Conservation (phyloP, 176 grass and related monocot genomes). For the Oryza punctata region DNA sequence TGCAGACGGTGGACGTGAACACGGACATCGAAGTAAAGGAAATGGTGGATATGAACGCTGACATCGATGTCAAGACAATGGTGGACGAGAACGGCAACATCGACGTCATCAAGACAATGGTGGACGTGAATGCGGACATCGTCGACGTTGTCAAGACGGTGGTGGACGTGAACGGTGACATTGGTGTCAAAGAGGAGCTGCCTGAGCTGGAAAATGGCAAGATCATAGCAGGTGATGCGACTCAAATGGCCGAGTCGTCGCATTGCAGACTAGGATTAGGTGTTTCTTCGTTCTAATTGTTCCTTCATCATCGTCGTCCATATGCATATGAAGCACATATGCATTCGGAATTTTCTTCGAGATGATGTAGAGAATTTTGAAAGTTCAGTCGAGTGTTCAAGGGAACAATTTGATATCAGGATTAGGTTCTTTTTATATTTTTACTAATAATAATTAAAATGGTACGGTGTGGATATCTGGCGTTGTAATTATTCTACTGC, state of each 20-base stretch:
- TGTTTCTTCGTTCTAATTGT: conserved; percentile 41
- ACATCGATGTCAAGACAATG: not conserved
- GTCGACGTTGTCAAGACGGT: not conserved
- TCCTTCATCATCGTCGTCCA: not conserved
- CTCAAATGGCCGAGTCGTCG: conserved; percentile 38
- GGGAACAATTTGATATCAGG: not conserved
- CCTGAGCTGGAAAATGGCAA: conserved; percentile 14
- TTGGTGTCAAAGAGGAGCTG: conserved; percentile 19
- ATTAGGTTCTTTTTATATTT: not conserved
- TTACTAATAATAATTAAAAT: conserved; percentile 15
- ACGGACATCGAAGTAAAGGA: conserved; percentile 5
- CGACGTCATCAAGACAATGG: not conserved
- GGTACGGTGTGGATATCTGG: not conserved
- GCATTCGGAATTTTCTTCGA: not conserved
- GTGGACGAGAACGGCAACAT: conserved; percentile 19
- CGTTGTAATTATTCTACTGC: not conserved
- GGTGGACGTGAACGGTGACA: conserved; percentile 14
- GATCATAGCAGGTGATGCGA: not conserved
- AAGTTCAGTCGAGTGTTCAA: not conserved
- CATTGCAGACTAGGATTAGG: conserved; percentile 58
- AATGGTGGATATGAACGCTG: conserved; percentile 24
- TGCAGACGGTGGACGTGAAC: conserved; percentile 17
- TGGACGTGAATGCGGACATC: conserved; percentile 17
- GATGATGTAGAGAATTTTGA: conserved; percentile 6
- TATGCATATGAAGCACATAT: not conserved